These are phyloP conservation scores for Erythrophleum ivorense DNA, from an alignment of 331 rosid species.

Conservation along the genomic window DNA sequence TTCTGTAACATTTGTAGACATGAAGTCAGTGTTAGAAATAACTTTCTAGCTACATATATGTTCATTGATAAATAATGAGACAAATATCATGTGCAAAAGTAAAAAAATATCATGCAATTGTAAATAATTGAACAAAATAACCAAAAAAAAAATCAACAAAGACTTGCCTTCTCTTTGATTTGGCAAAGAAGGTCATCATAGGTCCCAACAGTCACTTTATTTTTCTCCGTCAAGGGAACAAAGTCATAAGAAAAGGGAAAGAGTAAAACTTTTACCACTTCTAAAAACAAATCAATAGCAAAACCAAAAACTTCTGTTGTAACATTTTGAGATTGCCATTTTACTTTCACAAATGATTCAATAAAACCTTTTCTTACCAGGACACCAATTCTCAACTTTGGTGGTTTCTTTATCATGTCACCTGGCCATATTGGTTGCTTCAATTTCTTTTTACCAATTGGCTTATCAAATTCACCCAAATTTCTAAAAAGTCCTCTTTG, in stretches of 20 bases:
- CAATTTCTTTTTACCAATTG: neutral
- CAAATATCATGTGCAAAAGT: too few relatives aligned
- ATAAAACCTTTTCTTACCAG: neutral
- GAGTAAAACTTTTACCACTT: conserved; percentile 21
- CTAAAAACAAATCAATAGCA: conserved; percentile 25
- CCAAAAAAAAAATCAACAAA: too few relatives aligned
- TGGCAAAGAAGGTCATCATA: neutral
- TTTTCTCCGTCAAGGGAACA: neutral
- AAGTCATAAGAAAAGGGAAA: conserved; percentile 8
- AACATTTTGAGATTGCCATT: neutral
- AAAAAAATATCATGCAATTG: conserved; percentile 31
- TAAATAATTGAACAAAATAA: too few relatives aligned
- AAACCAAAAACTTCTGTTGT: neutral
- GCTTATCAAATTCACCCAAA: too few relatives aligned
- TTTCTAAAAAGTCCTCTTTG: neutral
- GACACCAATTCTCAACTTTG: conserved; percentile 47
- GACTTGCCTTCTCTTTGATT: neutral
- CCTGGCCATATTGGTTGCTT: conserved; percentile 40
- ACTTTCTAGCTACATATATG: too few relatives aligned
- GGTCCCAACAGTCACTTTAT: neutral
- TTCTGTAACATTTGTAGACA: neutral
- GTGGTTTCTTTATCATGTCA: conserved; percentile 26
- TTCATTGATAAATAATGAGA: too few relatives aligned
- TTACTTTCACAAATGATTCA: neutral
- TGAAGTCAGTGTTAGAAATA: too few relatives aligned